Evolutionary conservation across 495 filamentous ascomycete species (phyloP), one percentile per base, ranked within the genome.

Genomic region (Hypoxylon crocopeplum): DNA sequence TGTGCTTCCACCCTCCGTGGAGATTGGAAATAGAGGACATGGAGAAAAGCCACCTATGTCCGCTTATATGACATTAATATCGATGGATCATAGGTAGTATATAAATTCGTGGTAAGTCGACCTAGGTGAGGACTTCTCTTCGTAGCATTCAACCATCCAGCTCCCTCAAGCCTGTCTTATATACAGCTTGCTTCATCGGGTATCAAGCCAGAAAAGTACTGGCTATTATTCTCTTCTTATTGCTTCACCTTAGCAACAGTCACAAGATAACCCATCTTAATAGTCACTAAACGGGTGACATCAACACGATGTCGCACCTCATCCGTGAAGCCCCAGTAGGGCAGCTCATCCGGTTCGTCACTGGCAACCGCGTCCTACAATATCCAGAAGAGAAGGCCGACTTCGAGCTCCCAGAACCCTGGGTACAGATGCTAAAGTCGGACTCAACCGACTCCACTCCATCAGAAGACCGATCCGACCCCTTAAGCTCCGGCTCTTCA

Each of bases 361-460:
- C 77, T 0, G 61, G 70, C 1, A 82, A 82, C 61, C 76, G 71
- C 61, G 49, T 79, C 36, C 65, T 84, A 22, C 69, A 76, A 64
- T 86, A 85, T 44, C 80, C 81, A 4, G 82, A 85, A 72, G 82
- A 85, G 49, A 66, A 73, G 36, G 56, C 75, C 16, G 76, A 69
- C 45, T 86, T 86, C 63, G 54, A 77, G 59, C 70, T 82, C 7
- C 79, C 82, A 2, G 70, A 76, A 24, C 25, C 65, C 53, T 86
- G 82, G 71, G 66, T 70, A 12, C 62, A 72, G 7, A 48, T 69
- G 5, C 40, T 72, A 12, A 72, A 74, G 44, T 61, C 62, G 10
- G 40, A 45, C 13, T 38, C 41, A 33, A 11, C 21, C 5, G n/a
- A n/a, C n/a, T n/a, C n/a, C n/a, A n/a, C n/a, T n/a, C 24, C 27